Conservation (phyloP, 2,329 filamentous ascomycete genomes). For the Colletotrichum higginsianum region DNA sequence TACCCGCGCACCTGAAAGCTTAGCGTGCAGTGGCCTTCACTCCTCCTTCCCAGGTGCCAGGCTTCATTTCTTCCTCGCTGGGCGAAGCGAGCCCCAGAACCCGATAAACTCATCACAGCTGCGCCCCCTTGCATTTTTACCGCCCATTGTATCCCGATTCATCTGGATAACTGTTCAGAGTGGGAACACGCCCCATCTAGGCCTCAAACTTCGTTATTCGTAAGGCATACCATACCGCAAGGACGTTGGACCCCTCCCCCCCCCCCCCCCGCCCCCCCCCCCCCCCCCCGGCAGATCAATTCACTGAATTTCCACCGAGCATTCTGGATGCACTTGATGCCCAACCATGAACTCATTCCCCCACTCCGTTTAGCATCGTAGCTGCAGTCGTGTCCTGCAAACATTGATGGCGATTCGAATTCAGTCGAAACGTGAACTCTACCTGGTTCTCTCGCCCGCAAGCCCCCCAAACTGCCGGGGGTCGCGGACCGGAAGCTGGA, state of each 20-base stretch:
- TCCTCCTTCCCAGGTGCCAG: neutral
- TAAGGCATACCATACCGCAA: neutral
- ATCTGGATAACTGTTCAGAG: neutral
- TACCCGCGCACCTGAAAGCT: conserved; percentile 35
- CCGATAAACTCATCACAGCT: neutral
- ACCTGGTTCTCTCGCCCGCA: neutral
- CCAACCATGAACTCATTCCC: neutral
- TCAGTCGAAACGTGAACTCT: conserved; percentile 27
- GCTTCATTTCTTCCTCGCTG: neutral
- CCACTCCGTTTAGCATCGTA: neutral
- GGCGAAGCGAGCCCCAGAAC: conserved; percentile 5
- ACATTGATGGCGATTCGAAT: neutral
- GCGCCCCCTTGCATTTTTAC: neutral
- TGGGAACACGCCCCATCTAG: neutral
- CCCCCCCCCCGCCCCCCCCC: too few species aligned
- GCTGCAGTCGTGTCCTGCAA: neutral
- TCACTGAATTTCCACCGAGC: neutral
- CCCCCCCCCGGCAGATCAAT: neutral
- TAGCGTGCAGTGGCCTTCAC: conserved; percentile 22
- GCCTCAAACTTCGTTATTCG: neutral
- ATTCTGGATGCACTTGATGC: neutral
- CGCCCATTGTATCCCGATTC: neutral
- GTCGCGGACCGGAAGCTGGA: conserved; percentile 22
- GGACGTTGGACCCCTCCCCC: too few species aligned
- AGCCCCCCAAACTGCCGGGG: neutral